Evolutionary conservation across 331 rosid genomes (phyloP).

Genomic region (Malus hybrid): DNA sequence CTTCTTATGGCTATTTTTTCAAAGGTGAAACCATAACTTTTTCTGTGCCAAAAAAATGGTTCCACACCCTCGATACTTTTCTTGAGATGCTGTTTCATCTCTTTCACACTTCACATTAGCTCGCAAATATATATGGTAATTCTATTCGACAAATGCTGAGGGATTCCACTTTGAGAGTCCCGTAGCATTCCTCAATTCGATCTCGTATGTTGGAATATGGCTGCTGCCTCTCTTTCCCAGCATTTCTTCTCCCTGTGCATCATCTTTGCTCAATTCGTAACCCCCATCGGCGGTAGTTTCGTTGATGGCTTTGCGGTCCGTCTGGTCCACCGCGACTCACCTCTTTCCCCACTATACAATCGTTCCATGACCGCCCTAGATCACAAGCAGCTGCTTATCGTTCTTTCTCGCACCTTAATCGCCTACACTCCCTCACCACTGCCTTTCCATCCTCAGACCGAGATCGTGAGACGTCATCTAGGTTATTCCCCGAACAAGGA

Average conservation of each 20-base stretch:
- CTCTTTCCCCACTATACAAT: constrained; percentile 6
- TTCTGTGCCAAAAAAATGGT: not conserved
- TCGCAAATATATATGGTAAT: not conserved
- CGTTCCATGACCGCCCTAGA: not conserved
- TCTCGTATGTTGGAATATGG: not conserved
- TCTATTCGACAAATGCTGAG: not conserved
- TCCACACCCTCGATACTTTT: not conserved
- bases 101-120: too few species aligned
- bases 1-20: not conserved
- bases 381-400: constrained; percentile 2
- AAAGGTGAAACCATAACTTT: not conserved
- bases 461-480: not conserved
- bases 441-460: not conserved
- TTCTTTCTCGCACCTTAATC: not conserved
- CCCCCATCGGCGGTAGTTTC: not conserved
- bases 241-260: not conserved
- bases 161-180: too few species aligned
- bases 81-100: too few species aligned
- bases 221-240: not conserved
- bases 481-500: not conserved
- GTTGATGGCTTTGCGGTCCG: constrained; percentile 1
- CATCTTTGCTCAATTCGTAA: not conserved
- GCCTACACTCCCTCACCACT: not conserved
- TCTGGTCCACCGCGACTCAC: constrained; percentile 9
- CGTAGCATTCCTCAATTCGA: not conserved